Base-by-base conservation (phyloP, 1,284 basidiomycete species). In the Bjerkandera adusta region DNA sequence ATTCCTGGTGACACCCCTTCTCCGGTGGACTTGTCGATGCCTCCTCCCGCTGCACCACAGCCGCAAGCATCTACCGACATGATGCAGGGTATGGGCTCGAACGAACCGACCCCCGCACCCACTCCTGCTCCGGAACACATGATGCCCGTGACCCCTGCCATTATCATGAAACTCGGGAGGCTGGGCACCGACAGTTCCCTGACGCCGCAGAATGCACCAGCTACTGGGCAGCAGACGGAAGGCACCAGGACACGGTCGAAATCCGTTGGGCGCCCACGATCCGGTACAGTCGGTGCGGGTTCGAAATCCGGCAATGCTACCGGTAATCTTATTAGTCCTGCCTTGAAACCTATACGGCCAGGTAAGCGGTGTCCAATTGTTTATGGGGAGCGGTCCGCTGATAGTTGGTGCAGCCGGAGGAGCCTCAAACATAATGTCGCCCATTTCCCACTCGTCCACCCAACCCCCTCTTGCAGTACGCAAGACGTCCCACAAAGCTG, bases 401-500 rank as follows among this genome's bases (percentile, higher is more conserved):
- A 38, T 20, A 18, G 20, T 36, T 21, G 18, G 21, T 37, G 38
- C 42, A 63, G 63, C 61, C 0, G 60, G 63, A 1, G 58, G 58
- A 18, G 49, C 33, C 7, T 48, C 47, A 16, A 34, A 16, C 11
- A 15, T 32, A 16, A n/a, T n/a, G n/a, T n/a, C n/a, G n/a, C n/a
- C 38, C n/a, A n/a, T n/a, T n/a, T n/a, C n/a, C n/a, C n/a, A n/a
- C n/a, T n/a, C n/a, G n/a, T n/a, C n/a, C n/a, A 16, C 21, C 22
- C 62, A 57, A 41, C 68, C 66, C 3, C 59, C 63, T 3, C 52
- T 65, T 38, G 61, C 67, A 24, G 67, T 77, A n/a, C 81, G 89
- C 48, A 92, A 93, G 62, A 89, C 89, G 0, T 95, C 93, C 1
- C 96, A 99, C 69, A 98, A 98, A 68, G 92, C 89, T 1, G 96